Conservation (phyloP, 176 grass and related monocot genomes). For the Chloris gayana region DNA sequence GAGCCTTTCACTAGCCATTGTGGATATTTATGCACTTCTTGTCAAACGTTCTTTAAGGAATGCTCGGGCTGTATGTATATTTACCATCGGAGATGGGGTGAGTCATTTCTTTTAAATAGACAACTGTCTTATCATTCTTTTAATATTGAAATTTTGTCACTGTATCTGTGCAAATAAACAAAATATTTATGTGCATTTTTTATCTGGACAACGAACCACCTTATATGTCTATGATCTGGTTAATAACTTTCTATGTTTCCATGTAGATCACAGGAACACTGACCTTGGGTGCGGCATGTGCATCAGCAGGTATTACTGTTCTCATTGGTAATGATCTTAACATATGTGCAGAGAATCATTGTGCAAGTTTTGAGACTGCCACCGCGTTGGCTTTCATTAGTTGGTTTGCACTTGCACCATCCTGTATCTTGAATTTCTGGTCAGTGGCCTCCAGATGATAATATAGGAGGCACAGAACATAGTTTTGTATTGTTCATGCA, state of each 20-base stretch:
- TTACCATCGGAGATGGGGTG: slow-evolving; percentile 91
- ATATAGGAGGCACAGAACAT: neutral
- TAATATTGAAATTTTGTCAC: neutral
- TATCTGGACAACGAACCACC: neutral
- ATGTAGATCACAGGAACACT: slow-evolving; percentile 88
- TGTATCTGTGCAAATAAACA: neutral
- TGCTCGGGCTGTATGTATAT: slow-evolving; percentile 58
- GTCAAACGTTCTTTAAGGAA: slow-evolving; percentile 81
- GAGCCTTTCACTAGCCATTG: slow-evolving; percentile 81
- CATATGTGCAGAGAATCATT: slow-evolving; percentile 72
- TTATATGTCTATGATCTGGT: neutral
- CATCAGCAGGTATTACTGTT: slow-evolving; percentile 88
- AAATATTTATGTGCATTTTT: neutral
- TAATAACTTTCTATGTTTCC: neutral
- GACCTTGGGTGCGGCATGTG: slow-evolving; percentile 88
- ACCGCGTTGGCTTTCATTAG: slow-evolving; percentile 89
- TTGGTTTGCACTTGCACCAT: slow-evolving; percentile 90
- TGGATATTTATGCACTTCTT: slow-evolving; percentile 90
- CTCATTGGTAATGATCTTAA: slow-evolving; percentile 86
- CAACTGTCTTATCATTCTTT: neutral
- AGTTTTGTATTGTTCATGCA: slow-evolving; percentile 18
- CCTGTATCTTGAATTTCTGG: slow-evolving; percentile 92
- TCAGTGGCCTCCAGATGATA: slow-evolving; percentile 71
- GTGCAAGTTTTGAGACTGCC: slow-evolving; percentile 84
- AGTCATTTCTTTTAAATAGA: slow-evolving; percentile 32